These are phyloP conservation scores for Mycena metata DNA, from an alignment of 768 basidiomycete species.

Conservation along the genomic window DNA sequence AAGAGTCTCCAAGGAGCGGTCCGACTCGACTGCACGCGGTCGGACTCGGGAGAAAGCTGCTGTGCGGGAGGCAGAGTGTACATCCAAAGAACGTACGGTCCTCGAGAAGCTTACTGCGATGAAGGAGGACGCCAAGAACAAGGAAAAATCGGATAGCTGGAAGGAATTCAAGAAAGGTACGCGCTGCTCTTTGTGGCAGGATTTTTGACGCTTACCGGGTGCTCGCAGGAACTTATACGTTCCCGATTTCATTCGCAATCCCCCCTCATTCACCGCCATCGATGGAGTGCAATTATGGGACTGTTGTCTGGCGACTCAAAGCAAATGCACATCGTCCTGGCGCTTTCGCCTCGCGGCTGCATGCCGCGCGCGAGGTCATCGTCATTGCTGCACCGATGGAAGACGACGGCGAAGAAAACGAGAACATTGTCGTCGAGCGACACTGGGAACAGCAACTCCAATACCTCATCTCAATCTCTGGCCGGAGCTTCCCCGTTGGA, in stretches of 20 bases:
- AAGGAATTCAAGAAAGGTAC: slow-evolving; percentile 90
- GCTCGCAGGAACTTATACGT: slow-evolving; percentile 85
- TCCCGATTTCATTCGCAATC: slow-evolving; percentile 92
- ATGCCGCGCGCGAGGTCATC: slow-evolving; percentile 76
- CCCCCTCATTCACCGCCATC: slow-evolving; percentile 85
- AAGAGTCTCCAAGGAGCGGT: slow-evolving; percentile 45
- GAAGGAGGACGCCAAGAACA: slow-evolving; percentile 46
- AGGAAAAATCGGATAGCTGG: slow-evolving; percentile 70
- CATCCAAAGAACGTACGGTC: slow-evolving; percentile 50
- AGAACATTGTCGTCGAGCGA: slow-evolving; percentile 86
- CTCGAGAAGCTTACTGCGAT: slow-evolving; percentile 57
- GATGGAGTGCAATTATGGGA: slow-evolving; percentile 80
- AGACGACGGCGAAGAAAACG: slow-evolving; percentile 87
- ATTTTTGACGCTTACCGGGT: neutral
- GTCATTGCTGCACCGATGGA: slow-evolving; percentile 84
- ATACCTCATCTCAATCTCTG: slow-evolving; percentile 82
- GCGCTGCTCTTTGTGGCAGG: slow-evolving; percentile 34
- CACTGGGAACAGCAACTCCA: slow-evolving; percentile 93
- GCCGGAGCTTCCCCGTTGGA: slow-evolving; percentile 86
- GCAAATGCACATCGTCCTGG: slow-evolving; percentile 90
- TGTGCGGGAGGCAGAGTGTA: slow-evolving; percentile 17
- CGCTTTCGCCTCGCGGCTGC: slow-evolving; percentile 79
- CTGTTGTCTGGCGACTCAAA: slow-evolving; percentile 83
- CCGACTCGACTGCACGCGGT: slow-evolving; percentile 47
- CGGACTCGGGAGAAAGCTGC: slow-evolving; percentile 51